Percentiles rank a stretch among this genome's conserved stretches.
Evolutionary conservation across 2,329 filamentous ascomycete genomes (phyloP).

Genomic region (Colletotrichum sp.): DNA sequence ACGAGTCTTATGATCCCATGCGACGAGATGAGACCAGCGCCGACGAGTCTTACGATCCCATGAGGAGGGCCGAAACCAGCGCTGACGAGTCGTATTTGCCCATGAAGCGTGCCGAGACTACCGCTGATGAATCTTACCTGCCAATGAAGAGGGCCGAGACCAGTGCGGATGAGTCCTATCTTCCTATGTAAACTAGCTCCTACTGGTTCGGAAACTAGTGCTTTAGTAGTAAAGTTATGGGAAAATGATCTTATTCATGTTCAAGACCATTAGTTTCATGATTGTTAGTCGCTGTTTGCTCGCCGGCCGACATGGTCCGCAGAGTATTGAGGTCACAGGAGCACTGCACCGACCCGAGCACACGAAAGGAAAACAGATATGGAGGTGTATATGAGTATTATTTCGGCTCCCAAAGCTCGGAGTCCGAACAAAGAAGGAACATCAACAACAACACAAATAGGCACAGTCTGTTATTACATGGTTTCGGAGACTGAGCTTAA

Average conservation of each 20-base stretch:
- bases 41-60: not conserved
- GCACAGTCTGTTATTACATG: not conserved
- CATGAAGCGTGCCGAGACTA: not conserved
- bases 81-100: not conserved
- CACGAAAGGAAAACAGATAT: not conserved
- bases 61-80: not conserved
- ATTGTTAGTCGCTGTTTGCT: not conserved
- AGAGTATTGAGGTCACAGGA: not conserved
- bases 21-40: not conserved
- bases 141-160: not conserved
- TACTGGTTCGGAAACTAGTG: not conserved
- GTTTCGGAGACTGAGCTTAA: not conserved
- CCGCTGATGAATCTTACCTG: not conserved
- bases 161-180: not conserved
- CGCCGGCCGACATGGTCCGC: not conserved
- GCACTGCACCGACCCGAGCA: not conserved
- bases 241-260: not conserved
- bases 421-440: not conserved
- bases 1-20: conserved; percentile 8
- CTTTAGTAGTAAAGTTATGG: not conserved
- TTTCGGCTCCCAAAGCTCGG: not conserved
- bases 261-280: not conserved
- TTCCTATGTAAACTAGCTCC: not conserved
- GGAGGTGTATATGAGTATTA: not conserved
- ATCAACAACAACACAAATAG: not conserved